Evolutionary conservation across 208 protist genomes (phyloP), one percentile per base, ranked within the genome.

Genomic region (Trypanosomatidae sp.): DNA sequence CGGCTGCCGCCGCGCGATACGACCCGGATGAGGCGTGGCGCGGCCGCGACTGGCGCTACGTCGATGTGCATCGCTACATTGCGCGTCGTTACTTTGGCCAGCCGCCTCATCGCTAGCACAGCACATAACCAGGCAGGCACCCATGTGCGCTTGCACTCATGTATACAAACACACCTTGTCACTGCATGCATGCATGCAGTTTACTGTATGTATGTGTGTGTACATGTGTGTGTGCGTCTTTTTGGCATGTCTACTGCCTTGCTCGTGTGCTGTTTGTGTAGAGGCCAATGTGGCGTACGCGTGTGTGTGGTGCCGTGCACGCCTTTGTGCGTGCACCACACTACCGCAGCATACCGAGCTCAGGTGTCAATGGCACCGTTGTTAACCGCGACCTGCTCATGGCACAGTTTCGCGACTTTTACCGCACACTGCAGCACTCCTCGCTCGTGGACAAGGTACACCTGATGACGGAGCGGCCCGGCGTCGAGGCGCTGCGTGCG

Each of bases 341-440:
- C 45, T 86, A 85, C 47, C 74, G 75, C 38, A 79, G 61, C 35
- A 66, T 94, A 39, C 86, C 86, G 8, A 74, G 58, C 23, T 64
- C 86, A n/a, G 75, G 76, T 37, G 70, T 69, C 32, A 82, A 83
- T 48, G 86, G 86, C 32, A 75, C 87, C 55, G 76, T 91, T 24
- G 50, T 94, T 21, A 94, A 88, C 52, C 81, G 86, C 40, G 86
- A 91, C 39, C 72, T 92, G 55, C 76, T 94, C 23, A 67, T 75
- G 40, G 69, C 75, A 32, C 86, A 94, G 44, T 94, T 94, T 41
- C 71, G 86, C 20, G 86, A 91, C 56, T 89, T 92, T 41, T 92
- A 92, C 65, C 66, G 64, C 21, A 86, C 71, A 3, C 71, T 94
- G 5, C 82, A 91, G 62, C 82, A 88, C 45, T 87, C 64, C 18